These are phyloP conservation scores for Penicillium tannophilum DNA, from an alignment of 495 filamentous ascomycete species.

Conservation along the genomic window DNA sequence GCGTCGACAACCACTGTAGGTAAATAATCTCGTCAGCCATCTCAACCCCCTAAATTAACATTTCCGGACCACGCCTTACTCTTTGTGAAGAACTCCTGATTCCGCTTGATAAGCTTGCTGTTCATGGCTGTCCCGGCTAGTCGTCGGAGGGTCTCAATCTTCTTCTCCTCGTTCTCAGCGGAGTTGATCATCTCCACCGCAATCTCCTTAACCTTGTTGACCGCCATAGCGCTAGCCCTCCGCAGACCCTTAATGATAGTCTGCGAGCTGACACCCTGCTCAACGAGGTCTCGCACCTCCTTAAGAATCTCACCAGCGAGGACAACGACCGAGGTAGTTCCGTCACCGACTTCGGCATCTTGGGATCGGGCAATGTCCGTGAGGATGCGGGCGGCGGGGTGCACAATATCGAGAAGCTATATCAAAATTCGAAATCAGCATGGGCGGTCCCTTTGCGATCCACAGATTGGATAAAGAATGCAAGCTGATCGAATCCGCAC, in stretches of 20 bases:
- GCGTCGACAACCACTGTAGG: slow-evolving; percentile 92
- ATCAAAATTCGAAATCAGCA: slow-evolving; percentile 23
- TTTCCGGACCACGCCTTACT: slow-evolving; percentile 56
- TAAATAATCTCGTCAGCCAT: slow-evolving; percentile 14
- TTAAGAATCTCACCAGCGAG: slow-evolving; percentile 95
- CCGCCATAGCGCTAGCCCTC: slow-evolving; percentile 85
- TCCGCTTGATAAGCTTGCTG: slow-evolving; percentile 97
- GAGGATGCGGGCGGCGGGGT: slow-evolving; percentile 95
- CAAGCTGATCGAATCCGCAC: slow-evolving; percentile 44
- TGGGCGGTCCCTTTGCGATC: neutral
- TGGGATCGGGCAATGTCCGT: slow-evolving; percentile 98
- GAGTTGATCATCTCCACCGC: slow-evolving; percentile 70
- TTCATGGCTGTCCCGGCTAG: slow-evolving; percentile 98
- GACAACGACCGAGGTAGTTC: slow-evolving; percentile 95
- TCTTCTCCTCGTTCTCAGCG: slow-evolving; percentile 68
- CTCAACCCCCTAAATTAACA: slow-evolving; percentile 1
- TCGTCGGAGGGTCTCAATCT: slow-evolving; percentile 85
- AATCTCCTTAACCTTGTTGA: slow-evolving; percentile 99
- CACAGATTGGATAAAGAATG: neutral
- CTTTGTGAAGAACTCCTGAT: slow-evolving; percentile 95
- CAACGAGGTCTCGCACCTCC: slow-evolving; percentile 91
- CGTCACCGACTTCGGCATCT: slow-evolving; percentile 98
- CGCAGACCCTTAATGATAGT: slow-evolving; percentile 95
- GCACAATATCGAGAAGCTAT: slow-evolving; percentile 98
- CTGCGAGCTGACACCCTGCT: slow-evolving; percentile 96